Evolutionary conservation across 371 early-diverging fungal species (phyloP), one percentile per base, ranked within the genome.

Genomic region (Dichotomocladium elegans): DNA sequence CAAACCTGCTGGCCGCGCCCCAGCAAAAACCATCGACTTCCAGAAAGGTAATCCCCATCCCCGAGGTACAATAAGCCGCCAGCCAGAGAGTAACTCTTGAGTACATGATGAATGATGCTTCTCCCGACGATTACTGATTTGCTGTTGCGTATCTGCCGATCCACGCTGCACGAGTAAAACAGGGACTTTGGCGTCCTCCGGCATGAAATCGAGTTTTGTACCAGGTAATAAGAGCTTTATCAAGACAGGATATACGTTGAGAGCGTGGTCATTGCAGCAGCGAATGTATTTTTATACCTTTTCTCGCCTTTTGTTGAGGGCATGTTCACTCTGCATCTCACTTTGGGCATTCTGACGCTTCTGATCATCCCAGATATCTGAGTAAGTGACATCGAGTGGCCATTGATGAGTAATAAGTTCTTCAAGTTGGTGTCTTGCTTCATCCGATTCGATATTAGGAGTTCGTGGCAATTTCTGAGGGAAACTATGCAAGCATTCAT

Each of bases 21-120:
- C 98, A 0, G 92, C 93, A 79, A 91, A 96, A 7, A 87, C 70
- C 9, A 97, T 68, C 8, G 90, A 81, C 64, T 90, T 86, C 96
- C 95, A 96, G 54, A 97, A 85, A 0, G 85, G 64, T 70, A 87
- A 83, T 1, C 83, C 93, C 81, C 87, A 94, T 0, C 88, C 91
- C n/a, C 70, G 65, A 11, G 95, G 94, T 4, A 92, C 54, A 26
- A 95, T 64, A 7, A 96, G 22, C 11, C 89, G 88, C 94, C 94
- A 93, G 0, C 96, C 96, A 45, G 77, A 67, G 15, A 59, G 22
- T 37, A 56, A 22, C 31, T 53, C 62, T 9, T 52, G 25, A 31
- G 50, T 50, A 17, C 68, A 69, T 17, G 54, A 55, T 57, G 29
- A 55, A 50, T 51, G 41, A 35, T 54, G 55, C 24, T 24, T 22